These are phyloP conservation scores for Xylariaceae sp. DNA, from an alignment of 2,329 filamentous ascomycete species.

Conservation along the genomic window DNA sequence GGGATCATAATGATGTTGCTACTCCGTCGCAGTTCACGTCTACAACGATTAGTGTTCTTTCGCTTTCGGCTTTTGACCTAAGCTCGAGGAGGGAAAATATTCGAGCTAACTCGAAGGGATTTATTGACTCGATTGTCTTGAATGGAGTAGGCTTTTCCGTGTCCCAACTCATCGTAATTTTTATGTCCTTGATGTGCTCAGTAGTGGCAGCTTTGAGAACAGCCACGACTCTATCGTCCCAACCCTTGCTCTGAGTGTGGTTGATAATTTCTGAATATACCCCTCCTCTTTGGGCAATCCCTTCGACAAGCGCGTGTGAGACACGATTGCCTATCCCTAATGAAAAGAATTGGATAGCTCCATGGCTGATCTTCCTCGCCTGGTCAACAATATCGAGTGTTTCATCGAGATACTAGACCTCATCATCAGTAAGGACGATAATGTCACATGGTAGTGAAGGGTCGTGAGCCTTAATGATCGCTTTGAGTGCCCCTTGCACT, in stretches of 20 bases:
- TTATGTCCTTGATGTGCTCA: conserved; percentile 4
- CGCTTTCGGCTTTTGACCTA: neutral
- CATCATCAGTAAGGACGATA: conserved; percentile 54
- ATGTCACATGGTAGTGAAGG: conserved; percentile 44
- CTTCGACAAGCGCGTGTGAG: conserved; percentile 55
- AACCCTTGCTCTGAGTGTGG: conserved; percentile 6
- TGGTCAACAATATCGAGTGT: conserved; percentile 47
- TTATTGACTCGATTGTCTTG: conserved; percentile 6
- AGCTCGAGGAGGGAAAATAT: conserved; percentile 13
- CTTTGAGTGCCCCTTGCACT: conserved; percentile 44
- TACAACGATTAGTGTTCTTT: neutral
- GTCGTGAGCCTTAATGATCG: conserved; percentile 39
- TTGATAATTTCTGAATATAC: conserved; percentile 43
- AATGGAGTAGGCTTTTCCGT: conserved; percentile 8
- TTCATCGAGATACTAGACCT: conserved; percentile 45
- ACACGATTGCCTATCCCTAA: conserved; percentile 52
- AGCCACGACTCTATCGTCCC: conserved; percentile 14
- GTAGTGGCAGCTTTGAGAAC: conserved; percentile 17
- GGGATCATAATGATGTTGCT: neutral
- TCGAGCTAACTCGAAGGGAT: conserved; percentile 9
- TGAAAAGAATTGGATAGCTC: conserved; percentile 51
- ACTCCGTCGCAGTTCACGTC: neutral
- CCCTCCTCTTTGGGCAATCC: conserved; percentile 53
- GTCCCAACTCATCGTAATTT: conserved; percentile 5
- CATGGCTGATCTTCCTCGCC: conserved; percentile 36